Conservation (phyloP, 2,329 filamentous ascomycete genomes). For the Rhytidhysteron rufulum region DNA sequence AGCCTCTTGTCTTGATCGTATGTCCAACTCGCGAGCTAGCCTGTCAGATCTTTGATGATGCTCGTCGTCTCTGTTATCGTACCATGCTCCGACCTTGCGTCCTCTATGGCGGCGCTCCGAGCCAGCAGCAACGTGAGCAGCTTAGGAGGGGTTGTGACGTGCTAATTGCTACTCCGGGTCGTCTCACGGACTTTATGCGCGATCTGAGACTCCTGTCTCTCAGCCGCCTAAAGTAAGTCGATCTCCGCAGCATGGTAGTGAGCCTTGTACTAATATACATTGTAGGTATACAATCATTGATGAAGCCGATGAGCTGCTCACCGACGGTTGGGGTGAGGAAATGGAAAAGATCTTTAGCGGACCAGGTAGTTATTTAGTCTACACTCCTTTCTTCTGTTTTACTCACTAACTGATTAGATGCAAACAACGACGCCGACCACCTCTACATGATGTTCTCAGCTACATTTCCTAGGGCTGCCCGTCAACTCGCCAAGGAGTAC, state of each 20-base stretch:
- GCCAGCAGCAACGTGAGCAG: slow-evolving; percentile 66
- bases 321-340: slow-evolving; percentile 72
- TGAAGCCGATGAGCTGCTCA: slow-evolving; percentile 91
- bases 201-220: slow-evolving; percentile 67
- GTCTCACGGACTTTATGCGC: slow-evolving; percentile 78
- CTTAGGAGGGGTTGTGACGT: slow-evolving; percentile 84
- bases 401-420: slow-evolving; percentile 47
- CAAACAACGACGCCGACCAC: slow-evolving; percentile 69
- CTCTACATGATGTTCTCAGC: slow-evolving; percentile 84
- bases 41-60: slow-evolving; percentile 92
- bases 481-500: slow-evolving; percentile 71
- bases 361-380: slow-evolving; percentile 57
- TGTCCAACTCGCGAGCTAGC: slow-evolving; percentile 86
- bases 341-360: slow-evolving; percentile 73
- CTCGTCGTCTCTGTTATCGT: slow-evolving; percentile 87
- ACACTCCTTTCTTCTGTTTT: neutral
- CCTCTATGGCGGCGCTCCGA: slow-evolving; percentile 77
- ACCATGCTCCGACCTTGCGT: slow-evolving; percentile 92
- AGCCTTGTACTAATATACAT: neutral
- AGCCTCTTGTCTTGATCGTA: slow-evolving; percentile 83
- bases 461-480: slow-evolving; percentile 80
- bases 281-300: slow-evolving; percentile 70
- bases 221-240: slow-evolving; percentile 67
- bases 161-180: slow-evolving; percentile 82
- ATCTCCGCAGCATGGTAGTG: too few species aligned